Conservation (phyloP, 2,329 filamentous ascomycete genomes). For the Trichophyton schoenleinii region DNA sequence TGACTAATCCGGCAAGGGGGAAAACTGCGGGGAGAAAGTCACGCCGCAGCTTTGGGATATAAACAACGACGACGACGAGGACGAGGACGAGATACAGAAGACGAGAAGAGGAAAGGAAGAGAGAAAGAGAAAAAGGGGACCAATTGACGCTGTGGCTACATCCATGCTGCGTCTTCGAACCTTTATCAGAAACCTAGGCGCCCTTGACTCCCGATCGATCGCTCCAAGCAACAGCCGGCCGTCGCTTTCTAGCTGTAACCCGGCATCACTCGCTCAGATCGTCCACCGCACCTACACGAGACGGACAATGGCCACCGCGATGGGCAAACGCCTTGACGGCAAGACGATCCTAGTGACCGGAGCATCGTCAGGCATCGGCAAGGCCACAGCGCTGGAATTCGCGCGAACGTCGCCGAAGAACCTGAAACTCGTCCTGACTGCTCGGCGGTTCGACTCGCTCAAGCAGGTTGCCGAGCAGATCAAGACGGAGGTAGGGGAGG, state of each 20-base stretch:
- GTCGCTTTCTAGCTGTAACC: neutral
- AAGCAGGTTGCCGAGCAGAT: constrained; percentile 67
- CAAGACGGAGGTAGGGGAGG: constrained; percentile 58
- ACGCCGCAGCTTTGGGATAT: neutral
- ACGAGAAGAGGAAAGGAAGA: neutral
- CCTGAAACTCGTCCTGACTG: constrained; percentile 75
- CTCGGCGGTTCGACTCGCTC: constrained; percentile 68
- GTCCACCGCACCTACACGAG: constrained; percentile 14
- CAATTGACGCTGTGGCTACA: neutral
- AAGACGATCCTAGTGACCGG: constrained; percentile 90
- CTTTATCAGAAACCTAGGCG: constrained; percentile 6
- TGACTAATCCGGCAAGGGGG: neutral
- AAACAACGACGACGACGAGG: neutral
- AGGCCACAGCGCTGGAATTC: constrained; percentile 66
- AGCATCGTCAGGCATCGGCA: constrained; percentile 84
- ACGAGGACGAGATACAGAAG: neutral
- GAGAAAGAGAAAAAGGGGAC: neutral
- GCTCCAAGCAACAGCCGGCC: neutral
- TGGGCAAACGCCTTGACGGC: constrained; percentile 72
- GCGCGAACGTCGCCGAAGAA: constrained; percentile 68
- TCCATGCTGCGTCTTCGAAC: constrained; percentile 10
- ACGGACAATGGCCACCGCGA: constrained; percentile 53
- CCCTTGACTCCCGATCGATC: neutral
- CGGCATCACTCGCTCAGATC: neutral
- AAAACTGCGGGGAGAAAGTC: neutral